phyloP scores from a whole-genome alignment of 768 basidiomycete species.

The Baorangia bicolor region DNA sequence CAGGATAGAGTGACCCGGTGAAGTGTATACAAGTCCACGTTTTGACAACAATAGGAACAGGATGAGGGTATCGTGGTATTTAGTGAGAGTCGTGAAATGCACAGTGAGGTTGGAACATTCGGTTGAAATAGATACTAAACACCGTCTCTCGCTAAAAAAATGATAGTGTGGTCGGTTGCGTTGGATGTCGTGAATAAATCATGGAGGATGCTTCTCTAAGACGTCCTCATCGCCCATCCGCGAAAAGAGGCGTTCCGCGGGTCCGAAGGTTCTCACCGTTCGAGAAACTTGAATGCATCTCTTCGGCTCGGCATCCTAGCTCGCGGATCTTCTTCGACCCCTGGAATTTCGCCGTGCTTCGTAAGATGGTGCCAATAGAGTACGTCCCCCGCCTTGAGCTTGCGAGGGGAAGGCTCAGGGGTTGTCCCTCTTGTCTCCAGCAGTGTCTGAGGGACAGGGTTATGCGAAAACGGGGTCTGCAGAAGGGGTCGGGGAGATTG shows the following conservation, averaged over 20 bases:
- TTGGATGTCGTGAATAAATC: conserved; percentile 29
- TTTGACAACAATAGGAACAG: conserved; percentile 29
- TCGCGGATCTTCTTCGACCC: conserved; percentile 59
- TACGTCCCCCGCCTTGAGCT: conserved; percentile 57
- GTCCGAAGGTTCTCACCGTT: conserved; percentile 27
- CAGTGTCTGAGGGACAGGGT: conserved; percentile 10
- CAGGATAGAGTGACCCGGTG: conserved; percentile 10
- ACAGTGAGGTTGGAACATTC: conserved; percentile 30
- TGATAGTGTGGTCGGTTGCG: conserved; percentile 15
- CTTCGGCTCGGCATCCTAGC: conserved; percentile 35
- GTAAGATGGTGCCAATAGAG: conserved; percentile 77
- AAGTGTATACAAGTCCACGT: conserved; percentile 25
- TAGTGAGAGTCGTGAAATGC: conserved; percentile 29
- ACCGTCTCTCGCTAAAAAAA: conserved; percentile 18
- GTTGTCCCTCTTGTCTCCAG: conserved; percentile 10
- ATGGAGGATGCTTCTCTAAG: conserved; percentile 15
- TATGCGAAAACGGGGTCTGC: conserved; percentile 11
- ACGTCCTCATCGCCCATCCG: conserved; percentile 10
- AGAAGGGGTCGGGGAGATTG: conserved; percentile 23
- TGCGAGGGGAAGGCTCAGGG: conserved; percentile 32
- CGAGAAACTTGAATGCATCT: conserved; percentile 15
- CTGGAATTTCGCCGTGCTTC: conserved; percentile 70
- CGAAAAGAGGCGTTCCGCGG: conserved; percentile 5
- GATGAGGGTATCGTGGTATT: conserved; percentile 37
- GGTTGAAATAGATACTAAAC: conserved; percentile 31